phyloP scores from a whole-genome alignment of 495 filamentous ascomycete genomes.

The Clavariopsis aquatica region DNA sequence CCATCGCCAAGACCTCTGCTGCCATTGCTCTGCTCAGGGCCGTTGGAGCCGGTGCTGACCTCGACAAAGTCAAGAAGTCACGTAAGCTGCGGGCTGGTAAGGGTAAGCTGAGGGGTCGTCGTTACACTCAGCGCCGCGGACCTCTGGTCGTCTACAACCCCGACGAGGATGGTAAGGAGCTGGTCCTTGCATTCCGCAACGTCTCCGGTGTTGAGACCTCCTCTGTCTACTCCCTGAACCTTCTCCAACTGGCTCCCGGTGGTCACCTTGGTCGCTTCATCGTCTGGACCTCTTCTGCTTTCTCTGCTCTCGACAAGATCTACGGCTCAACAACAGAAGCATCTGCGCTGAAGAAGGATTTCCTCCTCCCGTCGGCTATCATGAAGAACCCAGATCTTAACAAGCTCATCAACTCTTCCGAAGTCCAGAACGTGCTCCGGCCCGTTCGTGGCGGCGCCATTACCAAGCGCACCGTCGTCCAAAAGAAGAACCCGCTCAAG shows the following conservation, averaged over 20 bases:
- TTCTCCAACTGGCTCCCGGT: constrained; percentile 97
- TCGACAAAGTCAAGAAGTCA: constrained; percentile 90
- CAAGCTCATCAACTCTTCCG: constrained; percentile 97
- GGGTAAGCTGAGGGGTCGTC: constrained; percentile 93
- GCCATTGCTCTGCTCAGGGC: constrained; percentile 84
- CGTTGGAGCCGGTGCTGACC: constrained; percentile 83
- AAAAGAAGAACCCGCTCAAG: constrained; percentile 99
- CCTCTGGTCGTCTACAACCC: constrained; percentile 96
- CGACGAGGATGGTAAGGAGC: constrained; percentile 86
- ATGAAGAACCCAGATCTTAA: constrained; percentile 88
- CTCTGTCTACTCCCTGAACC: constrained; percentile 92
- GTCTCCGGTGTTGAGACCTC: constrained; percentile 97
- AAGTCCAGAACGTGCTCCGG: constrained; percentile 91
- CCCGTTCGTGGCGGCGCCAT: constrained; percentile 83
- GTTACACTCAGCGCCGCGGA: constrained; percentile 94
- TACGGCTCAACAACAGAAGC: constrained; percentile 87
- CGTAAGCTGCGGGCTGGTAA: constrained; percentile 95
- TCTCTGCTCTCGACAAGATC: constrained; percentile 91
- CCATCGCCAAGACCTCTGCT: constrained; percentile 83
- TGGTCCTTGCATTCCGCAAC: constrained; percentile 94
- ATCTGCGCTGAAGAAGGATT: constrained; percentile 94
- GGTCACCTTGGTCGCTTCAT: constrained; percentile 99
- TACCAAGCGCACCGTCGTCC: constrained; percentile 85
- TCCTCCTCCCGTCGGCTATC: constrained; percentile 84
- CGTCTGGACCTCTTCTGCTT: constrained; percentile 96